Evolutionary conservation across 2,329 filamentous ascomycete species (phyloP).

Genomic region (Aureobasidium vineae): DNA sequence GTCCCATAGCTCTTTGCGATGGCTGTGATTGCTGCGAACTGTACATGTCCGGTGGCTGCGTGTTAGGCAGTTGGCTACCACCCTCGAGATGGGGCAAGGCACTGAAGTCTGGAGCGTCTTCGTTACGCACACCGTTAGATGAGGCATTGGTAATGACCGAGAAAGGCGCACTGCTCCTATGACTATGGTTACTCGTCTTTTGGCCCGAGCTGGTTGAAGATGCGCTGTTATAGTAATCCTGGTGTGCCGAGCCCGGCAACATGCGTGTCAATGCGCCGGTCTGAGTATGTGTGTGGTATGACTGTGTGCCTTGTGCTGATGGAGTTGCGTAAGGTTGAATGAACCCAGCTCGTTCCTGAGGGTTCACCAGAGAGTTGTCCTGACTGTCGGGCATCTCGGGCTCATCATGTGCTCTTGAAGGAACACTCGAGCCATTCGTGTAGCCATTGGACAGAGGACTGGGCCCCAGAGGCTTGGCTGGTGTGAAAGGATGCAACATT

Average conservation of each 20-base stretch:
- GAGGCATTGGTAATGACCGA: slow-evolving; percentile 13
- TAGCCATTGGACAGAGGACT: slow-evolving; percentile 61
- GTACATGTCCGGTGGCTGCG: slow-evolving; percentile 52
- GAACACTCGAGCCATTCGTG: slow-evolving; percentile 45
- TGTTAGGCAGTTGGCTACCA: slow-evolving; percentile 63
- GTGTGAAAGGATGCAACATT: slow-evolving; percentile 46
- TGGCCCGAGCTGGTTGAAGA: slow-evolving; percentile 84
- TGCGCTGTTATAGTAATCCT: slow-evolving; percentile 76
- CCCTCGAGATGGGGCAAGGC: slow-evolving; percentile 47
- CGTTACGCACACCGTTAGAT: slow-evolving; percentile 60
- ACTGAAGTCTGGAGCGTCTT: slow-evolving; percentile 57
- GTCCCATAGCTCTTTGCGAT: slow-evolving; percentile 34
- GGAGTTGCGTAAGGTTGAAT: slow-evolving; percentile 31
- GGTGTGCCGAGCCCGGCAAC: slow-evolving; percentile 56
- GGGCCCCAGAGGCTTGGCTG: slow-evolving; percentile 55
- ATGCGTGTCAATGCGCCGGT: slow-evolving; percentile 61
- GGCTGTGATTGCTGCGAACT: slow-evolving; percentile 39
- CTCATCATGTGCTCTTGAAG: slow-evolving; percentile 44
- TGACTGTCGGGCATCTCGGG: slow-evolving; percentile 48
- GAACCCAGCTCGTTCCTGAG: slow-evolving; percentile 37
- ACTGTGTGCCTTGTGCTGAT: slow-evolving; percentile 32
- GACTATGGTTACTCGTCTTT: slow-evolving; percentile 58
- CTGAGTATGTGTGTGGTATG: slow-evolving; percentile 62
- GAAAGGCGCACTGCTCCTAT: slow-evolving; percentile 54
- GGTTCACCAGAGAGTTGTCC: slow-evolving; percentile 34